These are phyloP conservation scores for Liquidambar formosana DNA, from an alignment of 164 flowering plant genomes.

Conservation along the genomic window DNA sequence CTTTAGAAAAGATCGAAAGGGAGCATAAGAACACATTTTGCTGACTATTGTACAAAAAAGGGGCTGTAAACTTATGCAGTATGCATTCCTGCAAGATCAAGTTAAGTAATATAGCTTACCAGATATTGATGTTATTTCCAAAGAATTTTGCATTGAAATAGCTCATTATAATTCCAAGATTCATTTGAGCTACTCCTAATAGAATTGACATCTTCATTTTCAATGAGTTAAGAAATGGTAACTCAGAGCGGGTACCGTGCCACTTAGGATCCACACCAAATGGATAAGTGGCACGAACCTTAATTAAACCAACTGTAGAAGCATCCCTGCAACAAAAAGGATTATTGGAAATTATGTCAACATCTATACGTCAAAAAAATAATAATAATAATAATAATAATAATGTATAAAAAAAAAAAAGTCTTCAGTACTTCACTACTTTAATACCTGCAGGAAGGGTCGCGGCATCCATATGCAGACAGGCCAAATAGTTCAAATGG, in stretches of 20 bases:
- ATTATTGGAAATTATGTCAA: conserved; percentile 1
- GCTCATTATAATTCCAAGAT: conserved; percentile 84
- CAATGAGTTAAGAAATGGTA: conserved; percentile 89
- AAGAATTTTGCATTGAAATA: conserved; percentile 81
- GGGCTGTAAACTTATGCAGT: neutral
- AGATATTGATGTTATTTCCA: conserved; percentile 51
- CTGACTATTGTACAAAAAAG: neutral
- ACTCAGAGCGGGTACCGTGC: conserved; percentile 84
- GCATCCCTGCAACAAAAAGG: conserved; percentile 58
- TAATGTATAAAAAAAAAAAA: too few species aligned
- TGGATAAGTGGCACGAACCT: conserved; percentile 72
- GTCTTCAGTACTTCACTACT: neutral
- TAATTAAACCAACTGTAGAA: conserved; percentile 64
- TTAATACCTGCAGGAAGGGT: conserved; percentile 70
- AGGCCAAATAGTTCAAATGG: conserved; percentile 76
- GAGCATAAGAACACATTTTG: too few species aligned
- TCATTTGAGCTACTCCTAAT: conserved; percentile 90
- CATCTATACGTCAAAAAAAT: neutral
- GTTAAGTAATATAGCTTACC: conserved; percentile 42
- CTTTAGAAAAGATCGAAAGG: too few species aligned
- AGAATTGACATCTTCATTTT: conserved; percentile 99
- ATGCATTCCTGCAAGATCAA: neutral
- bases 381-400: neutral
- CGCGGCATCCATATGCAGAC: conserved; percentile 88
- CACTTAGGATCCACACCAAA: conserved; percentile 87